phyloP scores from a whole-genome alignment of 1,284 basidiomycete species.

The Xerocomus nothofagi region DNA sequence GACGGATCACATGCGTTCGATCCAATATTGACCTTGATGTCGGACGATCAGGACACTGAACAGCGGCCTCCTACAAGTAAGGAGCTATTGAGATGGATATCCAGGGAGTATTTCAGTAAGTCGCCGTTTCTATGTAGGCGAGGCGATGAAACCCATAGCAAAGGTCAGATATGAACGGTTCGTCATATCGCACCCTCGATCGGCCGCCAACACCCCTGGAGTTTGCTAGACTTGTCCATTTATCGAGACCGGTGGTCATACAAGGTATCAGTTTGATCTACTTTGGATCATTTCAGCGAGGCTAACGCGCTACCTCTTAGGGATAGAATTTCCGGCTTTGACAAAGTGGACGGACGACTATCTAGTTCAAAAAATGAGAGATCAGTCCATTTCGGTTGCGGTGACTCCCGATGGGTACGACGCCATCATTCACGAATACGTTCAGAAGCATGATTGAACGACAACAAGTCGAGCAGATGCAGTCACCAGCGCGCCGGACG shows the following conservation, averaged over 20 bases:
- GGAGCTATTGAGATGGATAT: constrained; percentile 44
- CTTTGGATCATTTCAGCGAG: background rate
- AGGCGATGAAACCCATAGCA: background rate
- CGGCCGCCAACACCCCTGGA: constrained; percentile 67
- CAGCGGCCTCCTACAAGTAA: constrained; percentile 16
- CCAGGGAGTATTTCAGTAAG: constrained; percentile 56
- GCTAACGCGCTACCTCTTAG: constrained; percentile 28
- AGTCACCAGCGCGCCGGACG: constrained; percentile 56
- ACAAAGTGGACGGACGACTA: constrained; percentile 65
- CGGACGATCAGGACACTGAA: constrained; percentile 7
- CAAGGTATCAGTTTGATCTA: constrained; percentile 45
- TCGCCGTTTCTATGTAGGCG: background rate
- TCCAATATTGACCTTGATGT: constrained; percentile 7
- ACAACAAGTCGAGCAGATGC: constrained; percentile 57
- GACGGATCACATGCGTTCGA: constrained; percentile 24
- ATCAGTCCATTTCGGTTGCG: constrained; percentile 66
- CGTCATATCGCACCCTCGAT: constrained; percentile 52
- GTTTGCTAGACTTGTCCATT: constrained; percentile 70
- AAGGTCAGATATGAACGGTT: constrained; percentile 63
- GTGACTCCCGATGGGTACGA: constrained; percentile 82
- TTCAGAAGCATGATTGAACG: constrained; percentile 8
- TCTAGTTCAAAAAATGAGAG: constrained; percentile 54
- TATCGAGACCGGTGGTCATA: constrained; percentile 79
- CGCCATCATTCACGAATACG: background rate
- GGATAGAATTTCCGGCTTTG: constrained; percentile 42